These are phyloP conservation scores for Crithidia bombi DNA, from an alignment of 208 protist species.

Conservation along the genomic window DNA sequence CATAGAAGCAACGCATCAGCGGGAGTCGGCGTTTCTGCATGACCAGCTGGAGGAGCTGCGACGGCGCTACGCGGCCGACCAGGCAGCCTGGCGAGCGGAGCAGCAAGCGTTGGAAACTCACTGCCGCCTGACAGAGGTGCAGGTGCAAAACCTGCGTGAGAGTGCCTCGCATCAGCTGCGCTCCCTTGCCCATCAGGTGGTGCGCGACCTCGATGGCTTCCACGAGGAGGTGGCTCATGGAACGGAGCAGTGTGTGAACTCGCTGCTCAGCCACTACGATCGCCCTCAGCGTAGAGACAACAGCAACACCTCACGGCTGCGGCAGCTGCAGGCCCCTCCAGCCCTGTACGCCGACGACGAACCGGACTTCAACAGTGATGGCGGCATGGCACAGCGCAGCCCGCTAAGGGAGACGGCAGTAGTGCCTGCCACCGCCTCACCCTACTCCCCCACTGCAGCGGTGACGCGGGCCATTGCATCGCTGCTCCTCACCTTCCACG, in stretches of 20 bases:
- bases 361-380: background rate
- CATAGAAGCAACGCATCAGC: background rate
- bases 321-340: slow-evolving; percentile 9
- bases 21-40: background rate
- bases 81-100: slow-evolving; percentile 24
- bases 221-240: slow-evolving; percentile 11
- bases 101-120: slow-evolving; percentile 9
- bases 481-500: slow-evolving; percentile 16
- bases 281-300: background rate
- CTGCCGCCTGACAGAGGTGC: slow-evolving; percentile 9
- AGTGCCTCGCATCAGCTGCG: background rate
- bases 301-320: background rate
- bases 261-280: background rate
- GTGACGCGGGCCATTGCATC: slow-evolving; percentile 16
- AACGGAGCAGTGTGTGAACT: slow-evolving; percentile 1
- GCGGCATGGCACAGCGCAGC: background rate
- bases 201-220: slow-evolving; percentile 20
- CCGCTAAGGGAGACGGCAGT: background rate
- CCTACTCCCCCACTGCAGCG: background rate
- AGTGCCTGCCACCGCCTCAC: background rate
- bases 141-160: slow-evolving; percentile 7
- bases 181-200: slow-evolving; percentile 23
- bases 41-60: slow-evolving; percentile 15
- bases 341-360: background rate
- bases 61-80: slow-evolving; percentile 13